Base-by-base conservation (phyloP, 805 yeast genomes). In the Priceomyces carsonii region DNA sequence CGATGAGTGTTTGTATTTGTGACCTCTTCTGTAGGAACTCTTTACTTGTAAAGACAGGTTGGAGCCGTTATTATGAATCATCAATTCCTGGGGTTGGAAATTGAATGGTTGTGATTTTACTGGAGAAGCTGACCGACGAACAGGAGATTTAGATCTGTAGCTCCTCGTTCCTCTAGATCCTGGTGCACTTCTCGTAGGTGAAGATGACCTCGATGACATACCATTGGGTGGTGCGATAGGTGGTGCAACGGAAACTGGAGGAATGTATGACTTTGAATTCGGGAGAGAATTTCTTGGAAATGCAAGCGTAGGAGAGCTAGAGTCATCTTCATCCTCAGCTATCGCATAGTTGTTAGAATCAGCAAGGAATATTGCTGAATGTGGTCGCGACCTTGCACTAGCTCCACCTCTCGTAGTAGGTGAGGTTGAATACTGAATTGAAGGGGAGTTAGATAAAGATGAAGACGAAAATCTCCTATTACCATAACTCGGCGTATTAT, bases 1-100 rank as follows among this genome's bases (percentile, higher is more conserved):
- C 6, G 96, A 89, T 3, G 97, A 89, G 59, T 91, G 98, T 57
- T 91, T 91, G 57, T 91, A 91, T 48, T 91, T 76, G 60, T 91
- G 99, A 5, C 99, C 99, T 48, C 90, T 80, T 69, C 99, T 80
- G 50, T 80, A 86, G 0, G 85, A 80, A 1, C 88, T 77, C 50
- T 66, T 73, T 19, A 61, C 56, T 35, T 48, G 54, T 8, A 65
- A 59, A 19, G 55, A 46, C 15, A 34, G 45, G 23, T 31, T 39
- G 6, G 60, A 49, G 10, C 48, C 45, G 35, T 59, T 56, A 22
- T 43, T 45, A 28, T 53, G 49, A 54, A 63, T 50, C 49, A 62
- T 57, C 20, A 61, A 42, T 42, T 66, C 73, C 40, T 76, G 74
- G 6, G 84, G 73, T 44, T 77, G 70, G 65, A 82, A 84, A 48